These are phyloP conservation scores for Phytophthora ohioensis DNA, from an alignment of 352 stramenopile species.

Conservation along the genomic window DNA sequence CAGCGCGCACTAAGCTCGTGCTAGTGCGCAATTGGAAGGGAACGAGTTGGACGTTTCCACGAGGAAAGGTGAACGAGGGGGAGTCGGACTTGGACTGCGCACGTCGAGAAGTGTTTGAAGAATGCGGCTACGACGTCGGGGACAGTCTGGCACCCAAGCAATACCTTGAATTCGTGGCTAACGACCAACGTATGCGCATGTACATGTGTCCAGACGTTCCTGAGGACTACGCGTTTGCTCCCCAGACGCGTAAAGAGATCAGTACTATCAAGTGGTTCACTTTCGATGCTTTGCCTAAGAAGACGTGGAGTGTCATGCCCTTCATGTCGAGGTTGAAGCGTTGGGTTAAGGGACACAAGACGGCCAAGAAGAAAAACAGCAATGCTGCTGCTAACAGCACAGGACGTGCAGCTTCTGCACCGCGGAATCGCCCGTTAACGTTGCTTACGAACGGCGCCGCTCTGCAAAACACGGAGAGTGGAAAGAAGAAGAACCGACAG, in stretches of 20 bases:
- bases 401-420: slow-evolving; percentile 75
- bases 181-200: slow-evolving; percentile 92
- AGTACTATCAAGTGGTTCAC: slow-evolving; percentile 93
- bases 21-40: slow-evolving; percentile 94
- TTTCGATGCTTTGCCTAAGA: slow-evolving; percentile 92
- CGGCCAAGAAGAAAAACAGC: slow-evolving; percentile 62
- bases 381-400: slow-evolving; percentile 47
- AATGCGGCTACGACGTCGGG: slow-evolving; percentile 92
- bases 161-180: slow-evolving; percentile 86
- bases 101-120: slow-evolving; percentile 92
- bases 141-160: slow-evolving; percentile 83
- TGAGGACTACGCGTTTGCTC: slow-evolving; percentile 92
- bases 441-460: slow-evolving; percentile 50
- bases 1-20: slow-evolving; percentile 85
- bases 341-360: slow-evolving; percentile 90
- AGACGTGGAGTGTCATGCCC: slow-evolving; percentile 94
- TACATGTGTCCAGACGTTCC: slow-evolving; percentile 93
- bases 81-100: slow-evolving; percentile 91
- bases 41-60: slow-evolving; percentile 92
- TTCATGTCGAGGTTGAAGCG: slow-evolving; percentile 91
- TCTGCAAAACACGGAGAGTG: slow-evolving; percentile 27
- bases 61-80: slow-evolving; percentile 94
- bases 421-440: slow-evolving; percentile 67
- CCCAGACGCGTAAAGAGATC: slow-evolving; percentile 96
- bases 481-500: slow-evolving; percentile 48